phyloP scores from a whole-genome alignment of 805 yeast species.

The Candida incommunis region DNA sequence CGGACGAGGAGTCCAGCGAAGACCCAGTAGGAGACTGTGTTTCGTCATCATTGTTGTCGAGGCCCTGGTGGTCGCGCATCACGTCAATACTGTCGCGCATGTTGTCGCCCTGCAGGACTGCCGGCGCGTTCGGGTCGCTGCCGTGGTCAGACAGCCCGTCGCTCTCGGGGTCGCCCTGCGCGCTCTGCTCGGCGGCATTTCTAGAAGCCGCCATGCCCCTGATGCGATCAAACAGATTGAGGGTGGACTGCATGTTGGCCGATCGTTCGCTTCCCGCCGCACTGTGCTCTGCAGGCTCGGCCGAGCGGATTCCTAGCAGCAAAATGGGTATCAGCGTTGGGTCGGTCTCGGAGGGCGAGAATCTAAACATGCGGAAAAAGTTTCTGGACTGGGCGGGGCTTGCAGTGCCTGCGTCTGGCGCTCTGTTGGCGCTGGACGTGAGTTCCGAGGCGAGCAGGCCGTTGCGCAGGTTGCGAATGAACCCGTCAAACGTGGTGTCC shows the following conservation, averaged over 20 bases:
- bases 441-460: conserved; percentile 29
- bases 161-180: neutral
- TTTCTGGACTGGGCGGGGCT: conserved; percentile 12
- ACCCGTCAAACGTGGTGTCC: conserved; percentile 32
- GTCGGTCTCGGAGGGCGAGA: conserved; percentile 14
- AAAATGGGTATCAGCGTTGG: neutral
- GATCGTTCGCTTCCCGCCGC: neutral
- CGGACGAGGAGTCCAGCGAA: neutral
- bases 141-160: neutral
- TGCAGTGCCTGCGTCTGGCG: neutral
- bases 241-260: neutral
- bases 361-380: conserved; percentile 22
- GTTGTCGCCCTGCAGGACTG: neutral
- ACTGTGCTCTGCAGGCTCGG: neutral
- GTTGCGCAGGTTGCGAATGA: conserved; percentile 26
- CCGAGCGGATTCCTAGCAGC: neutral
- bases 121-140: neutral
- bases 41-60: conserved; percentile 2
- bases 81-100: neutral
- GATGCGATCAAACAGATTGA: neutral
- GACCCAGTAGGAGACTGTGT: neutral
- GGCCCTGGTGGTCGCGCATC: neutral
- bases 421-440: neutral
- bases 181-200: neutral
- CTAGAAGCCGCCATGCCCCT: neutral